Conservation (phyloP, 192 early-diverging fungal genomes). For the Cladochytrium replicatum region DNA sequence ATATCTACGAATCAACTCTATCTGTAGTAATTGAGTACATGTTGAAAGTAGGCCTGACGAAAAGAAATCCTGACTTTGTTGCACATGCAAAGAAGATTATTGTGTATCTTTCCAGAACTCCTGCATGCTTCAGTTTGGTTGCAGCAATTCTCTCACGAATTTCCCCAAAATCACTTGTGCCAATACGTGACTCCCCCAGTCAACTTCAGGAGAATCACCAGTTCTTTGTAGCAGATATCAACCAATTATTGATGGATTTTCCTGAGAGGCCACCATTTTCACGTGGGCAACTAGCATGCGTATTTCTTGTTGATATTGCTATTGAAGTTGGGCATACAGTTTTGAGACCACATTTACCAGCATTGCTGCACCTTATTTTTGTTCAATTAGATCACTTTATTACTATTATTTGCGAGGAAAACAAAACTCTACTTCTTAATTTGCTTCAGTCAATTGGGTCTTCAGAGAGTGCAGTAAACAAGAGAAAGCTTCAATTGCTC, state of each 20-base stretch:
- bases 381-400: constrained; percentile 76
- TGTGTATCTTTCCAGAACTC: constrained; percentile 59
- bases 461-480: constrained; percentile 20
- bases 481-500: constrained; percentile 33
- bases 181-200: constrained; percentile 5
- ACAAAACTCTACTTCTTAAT: constrained; percentile 60
- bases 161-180: constrained; percentile 60
- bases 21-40: constrained; percentile 58
- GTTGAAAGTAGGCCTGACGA: constrained; percentile 59
- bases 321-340: constrained; percentile 56
- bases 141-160: constrained; percentile 57
- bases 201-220: neutral
- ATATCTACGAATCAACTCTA: constrained; percentile 34
- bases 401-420: constrained; percentile 67
- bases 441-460: constrained; percentile 63
- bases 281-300: constrained; percentile 61
- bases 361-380: constrained; percentile 64
- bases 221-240: constrained; percentile 61
- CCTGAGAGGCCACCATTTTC: constrained; percentile 61
- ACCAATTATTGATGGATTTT: constrained; percentile 51
- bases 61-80: constrained; percentile 70
- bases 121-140: constrained; percentile 45
- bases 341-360: constrained; percentile 53
- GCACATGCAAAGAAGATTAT: constrained; percentile 69
- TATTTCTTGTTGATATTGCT: constrained; percentile 70